These are phyloP conservation scores for Phanerochaete sordida DNA, from an alignment of 768 basidiomycete genomes.

Conservation along the genomic window DNA sequence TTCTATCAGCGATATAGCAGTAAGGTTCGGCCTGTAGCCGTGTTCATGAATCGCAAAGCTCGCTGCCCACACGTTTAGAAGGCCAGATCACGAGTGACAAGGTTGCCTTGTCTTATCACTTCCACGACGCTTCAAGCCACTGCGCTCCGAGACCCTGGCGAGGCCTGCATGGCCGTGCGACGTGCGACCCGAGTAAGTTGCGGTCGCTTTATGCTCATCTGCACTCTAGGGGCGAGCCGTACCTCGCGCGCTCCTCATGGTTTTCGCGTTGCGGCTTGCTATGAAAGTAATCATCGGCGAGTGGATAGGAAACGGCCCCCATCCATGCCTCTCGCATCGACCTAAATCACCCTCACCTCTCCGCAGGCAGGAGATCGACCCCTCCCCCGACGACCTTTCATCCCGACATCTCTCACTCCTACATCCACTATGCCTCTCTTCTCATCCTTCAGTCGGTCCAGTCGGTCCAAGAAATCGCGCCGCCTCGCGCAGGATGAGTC, in stretches of 20 bases:
- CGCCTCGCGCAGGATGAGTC: neutral
- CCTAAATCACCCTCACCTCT: conserved; percentile 4
- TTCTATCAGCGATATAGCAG: neutral
- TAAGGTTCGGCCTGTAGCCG: neutral
- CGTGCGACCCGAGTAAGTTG: neutral
- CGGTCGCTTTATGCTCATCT: neutral
- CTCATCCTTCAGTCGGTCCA: conserved; percentile 19
- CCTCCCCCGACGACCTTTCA: neutral
- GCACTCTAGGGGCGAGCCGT: neutral
- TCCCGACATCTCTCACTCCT: neutral
- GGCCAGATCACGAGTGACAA: neutral
- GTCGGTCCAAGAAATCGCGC: conserved; percentile 7
- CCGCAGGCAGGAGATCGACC: conserved; percentile 6
- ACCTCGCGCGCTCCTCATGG: conserved; percentile 13
- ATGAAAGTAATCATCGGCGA: conserved; percentile 5
- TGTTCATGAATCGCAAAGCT: neutral
- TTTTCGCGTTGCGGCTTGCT: conserved; percentile 7
- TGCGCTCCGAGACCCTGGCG: neutral
- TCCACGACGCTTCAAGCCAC: neutral
- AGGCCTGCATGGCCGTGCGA: neutral
- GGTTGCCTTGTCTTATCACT: neutral
- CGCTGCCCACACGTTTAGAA: neutral
- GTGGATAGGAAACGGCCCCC: neutral
- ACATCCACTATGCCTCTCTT: conserved; percentile 22
- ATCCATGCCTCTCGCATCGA: conserved; percentile 6